These are phyloP conservation scores for Aspergillus saccharolyticus DNA, from an alignment of 495 filamentous ascomycete genomes.

Conservation along the genomic window DNA sequence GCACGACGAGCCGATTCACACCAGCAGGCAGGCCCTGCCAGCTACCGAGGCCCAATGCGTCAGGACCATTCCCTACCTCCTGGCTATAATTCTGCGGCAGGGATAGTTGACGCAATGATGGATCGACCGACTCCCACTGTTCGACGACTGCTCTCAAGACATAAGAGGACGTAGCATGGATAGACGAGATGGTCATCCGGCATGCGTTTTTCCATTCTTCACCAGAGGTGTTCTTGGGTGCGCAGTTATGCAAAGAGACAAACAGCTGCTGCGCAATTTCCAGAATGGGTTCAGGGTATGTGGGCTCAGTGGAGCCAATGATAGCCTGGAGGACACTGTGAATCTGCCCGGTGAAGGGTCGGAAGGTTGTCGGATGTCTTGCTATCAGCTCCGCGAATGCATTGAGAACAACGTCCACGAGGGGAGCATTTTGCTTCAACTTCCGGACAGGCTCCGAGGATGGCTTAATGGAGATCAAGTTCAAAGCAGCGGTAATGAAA, in stretches of 20 bases:
- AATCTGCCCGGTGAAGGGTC: slow-evolving; percentile 66
- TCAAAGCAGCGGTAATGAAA: slow-evolving; percentile 68
- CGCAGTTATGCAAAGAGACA: slow-evolving; percentile 66
- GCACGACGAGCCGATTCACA: slow-evolving; percentile 57
- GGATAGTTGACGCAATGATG: slow-evolving; percentile 17
- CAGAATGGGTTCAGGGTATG: slow-evolving; percentile 44
- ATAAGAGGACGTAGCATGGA: slow-evolving; percentile 64
- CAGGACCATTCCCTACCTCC: slow-evolving; percentile 33
- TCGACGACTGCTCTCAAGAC: slow-evolving; percentile 73
- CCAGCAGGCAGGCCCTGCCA: slow-evolving; percentile 74
- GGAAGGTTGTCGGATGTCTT: slow-evolving; percentile 71
- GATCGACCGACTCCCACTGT: slow-evolving; percentile 64
- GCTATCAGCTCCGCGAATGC: slow-evolving; percentile 65
- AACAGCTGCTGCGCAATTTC: slow-evolving; percentile 54
- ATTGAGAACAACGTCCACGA: slow-evolving; percentile 58
- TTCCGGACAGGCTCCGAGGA: slow-evolving; percentile 39
- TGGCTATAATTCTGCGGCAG: slow-evolving; percentile 30
- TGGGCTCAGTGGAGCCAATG: slow-evolving; percentile 26
- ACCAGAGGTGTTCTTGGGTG: slow-evolving; percentile 64
- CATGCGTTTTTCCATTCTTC: slow-evolving; percentile 70
- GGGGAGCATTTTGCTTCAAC: slow-evolving; percentile 37
- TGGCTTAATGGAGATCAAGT: slow-evolving; percentile 51
- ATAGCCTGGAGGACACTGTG: slow-evolving; percentile 51
- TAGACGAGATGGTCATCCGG: slow-evolving; percentile 49
- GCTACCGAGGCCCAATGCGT: slow-evolving; percentile 49